Evolutionary conservation across 768 basidiomycete species (phyloP).

Genomic region (Postia placenta): DNA sequence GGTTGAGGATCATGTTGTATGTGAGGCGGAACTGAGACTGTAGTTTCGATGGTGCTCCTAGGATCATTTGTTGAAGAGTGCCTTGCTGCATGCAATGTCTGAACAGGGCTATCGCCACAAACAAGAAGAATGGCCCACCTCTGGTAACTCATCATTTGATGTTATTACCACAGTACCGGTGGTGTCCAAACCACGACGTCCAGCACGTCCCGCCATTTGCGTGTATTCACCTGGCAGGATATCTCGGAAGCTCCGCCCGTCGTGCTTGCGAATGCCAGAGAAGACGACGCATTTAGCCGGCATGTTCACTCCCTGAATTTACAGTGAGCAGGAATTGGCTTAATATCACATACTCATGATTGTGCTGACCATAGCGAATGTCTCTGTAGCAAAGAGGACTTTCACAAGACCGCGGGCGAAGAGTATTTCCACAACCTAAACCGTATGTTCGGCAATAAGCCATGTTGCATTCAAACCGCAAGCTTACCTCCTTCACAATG

Average conservation of each 20-base stretch:
- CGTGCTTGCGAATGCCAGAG: constrained; percentile 91
- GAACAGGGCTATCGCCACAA: neutral
- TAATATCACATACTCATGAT: too few relatives aligned
- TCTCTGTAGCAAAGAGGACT: constrained; percentile 96
- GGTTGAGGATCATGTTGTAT: constrained; percentile 98
- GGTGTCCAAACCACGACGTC: constrained; percentile 88
- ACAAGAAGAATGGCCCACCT: constrained; percentile 42
- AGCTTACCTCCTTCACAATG: constrained; percentile 87
- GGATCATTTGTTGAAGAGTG: constrained; percentile 81
- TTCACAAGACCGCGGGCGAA: constrained; percentile 96
- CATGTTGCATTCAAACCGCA: neutral
- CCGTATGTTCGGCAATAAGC: neutral
- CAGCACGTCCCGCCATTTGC: constrained; percentile 98
- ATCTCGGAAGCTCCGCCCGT: constrained; percentile 87
- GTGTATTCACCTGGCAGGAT: constrained; percentile 92
- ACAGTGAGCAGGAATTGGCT: too few relatives aligned
- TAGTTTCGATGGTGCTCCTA: constrained; percentile 88
- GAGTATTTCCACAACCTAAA: constrained; percentile 88
- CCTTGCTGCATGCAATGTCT: constrained; percentile 62
- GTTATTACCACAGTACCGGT: constrained; percentile 95
- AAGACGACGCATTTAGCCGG: constrained; percentile 97
- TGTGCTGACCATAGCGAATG: constrained; percentile 90
- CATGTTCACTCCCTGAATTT: constrained; percentile 99
- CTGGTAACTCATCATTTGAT: constrained; percentile 77
- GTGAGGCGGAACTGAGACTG: constrained; percentile 96